A percentile compares a stretch with the other conserved stretches of the same genome.
Evolutionary conservation across 2,329 filamentous ascomycete species (phyloP).

Genomic region (Trichoderma sp.): DNA sequence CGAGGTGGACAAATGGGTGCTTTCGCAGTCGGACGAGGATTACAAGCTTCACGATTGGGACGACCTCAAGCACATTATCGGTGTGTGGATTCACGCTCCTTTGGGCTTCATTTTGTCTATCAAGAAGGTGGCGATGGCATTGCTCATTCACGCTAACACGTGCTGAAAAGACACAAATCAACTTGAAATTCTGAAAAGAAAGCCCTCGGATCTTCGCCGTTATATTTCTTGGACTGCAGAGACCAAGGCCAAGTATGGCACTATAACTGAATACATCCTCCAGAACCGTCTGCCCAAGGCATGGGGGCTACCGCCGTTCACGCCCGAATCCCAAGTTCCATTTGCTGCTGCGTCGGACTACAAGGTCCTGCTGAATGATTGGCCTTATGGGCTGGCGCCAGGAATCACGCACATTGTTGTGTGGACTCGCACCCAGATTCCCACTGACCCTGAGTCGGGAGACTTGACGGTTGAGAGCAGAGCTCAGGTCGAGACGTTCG

Average conservation of each 20-base stretch:
- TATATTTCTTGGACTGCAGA: conserved; percentile 76
- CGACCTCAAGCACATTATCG: conserved; percentile 65
- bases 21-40: conserved; percentile 64
- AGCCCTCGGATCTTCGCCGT: conserved; percentile 73
- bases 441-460: conserved; percentile 66
- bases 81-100: conserved; percentile 39
- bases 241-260: conserved; percentile 71
- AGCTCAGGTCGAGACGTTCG: conserved; percentile 63
- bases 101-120: background rate
- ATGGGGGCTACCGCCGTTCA: conserved; percentile 65
- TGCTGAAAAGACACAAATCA: conserved; percentile 48
- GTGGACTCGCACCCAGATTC: conserved; percentile 82
- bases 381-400: conserved; percentile 76
- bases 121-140: background rate
- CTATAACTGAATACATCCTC: conserved; percentile 75
- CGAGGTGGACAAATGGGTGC: conserved; percentile 55
- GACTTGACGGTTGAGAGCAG: conserved; percentile 69
- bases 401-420: conserved; percentile 79
- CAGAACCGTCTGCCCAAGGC: conserved; percentile 62
- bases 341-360: conserved; percentile 57
- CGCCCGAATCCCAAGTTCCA: conserved; percentile 47
- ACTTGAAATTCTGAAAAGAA: conserved; percentile 72
- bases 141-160: background rate
- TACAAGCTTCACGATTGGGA: conserved; percentile 73
- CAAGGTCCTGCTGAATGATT: conserved; percentile 82